Percentiles rank a stretch among this genome's conserved stretches.
Conservation (phyloP, 192 early-diverging fungal species). For the Coemansia sp. region DNA sequence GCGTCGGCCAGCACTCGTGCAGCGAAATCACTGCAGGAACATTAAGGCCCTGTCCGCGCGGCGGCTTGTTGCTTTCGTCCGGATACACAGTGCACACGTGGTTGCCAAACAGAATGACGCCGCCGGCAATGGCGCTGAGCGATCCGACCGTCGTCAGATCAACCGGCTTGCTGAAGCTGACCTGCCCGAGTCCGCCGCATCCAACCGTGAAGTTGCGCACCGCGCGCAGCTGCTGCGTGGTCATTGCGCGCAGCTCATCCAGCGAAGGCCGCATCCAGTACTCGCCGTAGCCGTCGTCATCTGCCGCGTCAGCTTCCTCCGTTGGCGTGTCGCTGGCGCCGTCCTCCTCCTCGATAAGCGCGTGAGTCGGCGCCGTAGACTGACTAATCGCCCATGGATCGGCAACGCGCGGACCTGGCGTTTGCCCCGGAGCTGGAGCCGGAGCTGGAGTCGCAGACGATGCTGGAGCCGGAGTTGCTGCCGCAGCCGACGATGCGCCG, state of each 20-base stretch:
- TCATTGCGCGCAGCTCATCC: constrained; percentile 68
- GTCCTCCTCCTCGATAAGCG: constrained; percentile 2
- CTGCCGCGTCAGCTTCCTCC: constrained; percentile 29
- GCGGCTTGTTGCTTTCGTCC: constrained; percentile 74
- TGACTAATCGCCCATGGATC: constrained; percentile 7
- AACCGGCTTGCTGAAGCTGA: constrained; percentile 78
- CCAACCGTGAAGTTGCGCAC: constrained; percentile 79
- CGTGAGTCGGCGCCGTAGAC: neutral
- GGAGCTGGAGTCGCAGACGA: constrained; percentile 6
- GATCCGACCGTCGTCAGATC: constrained; percentile 66
- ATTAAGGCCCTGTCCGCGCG: constrained; percentile 84
- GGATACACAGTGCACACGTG: constrained; percentile 80
- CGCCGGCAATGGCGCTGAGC: constrained; percentile 72
- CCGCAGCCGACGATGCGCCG: constrained; percentile 6
- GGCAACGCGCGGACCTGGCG: constrained; percentile 16
- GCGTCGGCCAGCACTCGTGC: constrained; percentile 79
- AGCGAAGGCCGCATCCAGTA: constrained; percentile 81
- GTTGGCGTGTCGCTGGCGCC: constrained; percentile 3
- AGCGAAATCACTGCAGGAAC: constrained; percentile 79
- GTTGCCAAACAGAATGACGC: constrained; percentile 71
- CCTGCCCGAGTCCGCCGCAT: constrained; percentile 66
- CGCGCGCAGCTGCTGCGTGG: constrained; percentile 63
- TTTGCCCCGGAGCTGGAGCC: neutral
- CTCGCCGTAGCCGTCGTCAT: constrained; percentile 1
- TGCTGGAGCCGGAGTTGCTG: constrained; percentile 18